Percentiles rank a stretch among this genome's conserved stretches.
Conservation (phyloP, 768 basidiomycete genomes). For the Leucocoprinus leucothites region DNA sequence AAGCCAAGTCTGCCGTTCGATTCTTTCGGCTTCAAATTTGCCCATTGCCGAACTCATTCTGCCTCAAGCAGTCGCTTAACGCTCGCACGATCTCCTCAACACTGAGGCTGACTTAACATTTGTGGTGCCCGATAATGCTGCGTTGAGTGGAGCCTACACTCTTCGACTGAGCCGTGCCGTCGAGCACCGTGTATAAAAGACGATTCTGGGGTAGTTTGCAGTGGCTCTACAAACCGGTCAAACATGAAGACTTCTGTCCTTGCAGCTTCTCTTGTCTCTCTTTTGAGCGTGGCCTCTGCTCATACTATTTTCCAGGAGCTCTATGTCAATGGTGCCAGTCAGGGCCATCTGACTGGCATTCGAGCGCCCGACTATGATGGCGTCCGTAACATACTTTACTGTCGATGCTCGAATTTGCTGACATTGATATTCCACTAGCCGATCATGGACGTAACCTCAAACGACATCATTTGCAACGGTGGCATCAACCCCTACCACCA, state of each 20-base stretch:
- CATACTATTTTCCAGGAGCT: constrained; percentile 57
- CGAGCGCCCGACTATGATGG: constrained; percentile 44
- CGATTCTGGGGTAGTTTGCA: neutral
- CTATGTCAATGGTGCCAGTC: constrained; percentile 47
- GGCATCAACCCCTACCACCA: constrained; percentile 10
- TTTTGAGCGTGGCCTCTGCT: constrained; percentile 34
- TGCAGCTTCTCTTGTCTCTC: constrained; percentile 24
- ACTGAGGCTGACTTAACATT: too few species aligned
- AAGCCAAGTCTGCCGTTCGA: too few species aligned
- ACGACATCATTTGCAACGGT: constrained; percentile 10
- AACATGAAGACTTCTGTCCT: constrained; percentile 24
- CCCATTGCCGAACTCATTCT: too few species aligned
- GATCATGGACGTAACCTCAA: constrained; percentile 11
- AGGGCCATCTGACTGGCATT: constrained; percentile 41
- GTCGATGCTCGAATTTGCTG: neutral
- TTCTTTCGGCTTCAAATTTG: too few species aligned
- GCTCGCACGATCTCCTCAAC: too few species aligned
- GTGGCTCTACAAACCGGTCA: neutral
- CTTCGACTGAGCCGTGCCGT: too few species aligned
- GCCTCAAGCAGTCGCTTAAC: too few species aligned
- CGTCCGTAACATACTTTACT: constrained; percentile 16
- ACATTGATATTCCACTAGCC: neutral
- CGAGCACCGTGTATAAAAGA: too few species aligned
- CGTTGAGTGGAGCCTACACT: too few species aligned
- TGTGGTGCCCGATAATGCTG: too few species aligned